Base-by-base conservation (phyloP, 2,329 filamentous ascomycete species). In the Alternaria incomplexa region DNA sequence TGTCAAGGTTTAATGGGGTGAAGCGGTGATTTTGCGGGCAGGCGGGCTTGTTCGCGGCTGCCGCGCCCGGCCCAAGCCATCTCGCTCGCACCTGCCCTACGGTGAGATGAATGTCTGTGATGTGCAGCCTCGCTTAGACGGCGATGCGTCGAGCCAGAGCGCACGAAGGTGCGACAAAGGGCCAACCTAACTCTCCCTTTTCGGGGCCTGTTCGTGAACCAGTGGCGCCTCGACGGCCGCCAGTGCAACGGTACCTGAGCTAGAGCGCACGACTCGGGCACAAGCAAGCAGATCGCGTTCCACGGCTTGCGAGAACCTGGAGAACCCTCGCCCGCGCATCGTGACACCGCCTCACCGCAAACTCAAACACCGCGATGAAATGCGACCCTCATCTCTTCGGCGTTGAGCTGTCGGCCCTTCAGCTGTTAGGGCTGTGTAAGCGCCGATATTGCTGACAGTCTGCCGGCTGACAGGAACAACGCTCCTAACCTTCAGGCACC, bases 401-500 rank as follows among this genome's bases (percentile, higher is more conserved):
- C 30, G 48, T 30, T 15, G 20, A n/a, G 48, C 15, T 40, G 28
- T 52, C 48, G 48, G 48, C 30, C 48, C 48, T 36, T 25, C 20
- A 23, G 8, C 20, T 52, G 28, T 25, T 40, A 40, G 36, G 32
- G 28, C 20, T 28, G 32, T 26, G 32, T 44, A 54, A 54, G 32
- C 52, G 52, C 32, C 25, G 52, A 54, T 15, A 25, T 40, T 20
- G 23, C 52, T 26, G n/a, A 32, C 28, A 30, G 30, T 52, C 36
- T 12, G 52, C 40, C 44, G 44, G 52, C 51, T 25, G 45, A 59
- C 40, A 47, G 55, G 50, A 55, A 45, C 47, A 36, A 28, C 52
- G 30, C 58, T 56, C 32, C 51, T 40, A 30, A 54, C 40, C 30
- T 26, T 53, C 62, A 67, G 64, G 64, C 64, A 50, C 51, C 58